Base-by-base conservation (phyloP, 805 yeast species). In the Suhomyces pyralidae region DNA sequence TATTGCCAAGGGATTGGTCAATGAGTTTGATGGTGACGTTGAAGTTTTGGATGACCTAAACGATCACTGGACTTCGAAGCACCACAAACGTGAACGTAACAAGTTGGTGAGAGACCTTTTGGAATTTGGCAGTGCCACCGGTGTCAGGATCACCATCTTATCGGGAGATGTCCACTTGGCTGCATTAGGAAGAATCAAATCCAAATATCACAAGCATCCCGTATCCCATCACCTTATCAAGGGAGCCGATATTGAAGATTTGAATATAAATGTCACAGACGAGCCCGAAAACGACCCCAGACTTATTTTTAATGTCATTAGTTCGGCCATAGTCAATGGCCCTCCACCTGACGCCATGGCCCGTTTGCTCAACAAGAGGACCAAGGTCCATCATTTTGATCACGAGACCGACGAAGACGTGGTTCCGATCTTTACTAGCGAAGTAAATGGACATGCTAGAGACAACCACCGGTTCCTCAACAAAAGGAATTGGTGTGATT, bases 281-380 rank as follows among this genome's bases (percentile, higher is more conserved):
- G 56, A 70, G 30, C 92, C 96, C 0, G 85, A 84, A 57, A 66
- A 74, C 40, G 97, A 92, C 69, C 87, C 88, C 34, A 71, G 92
- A 53, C 77, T 88, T 57, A 85, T 92, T 65, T 80, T 89, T 68
- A 93, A 93, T 64, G 82, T 94, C 44, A 86, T 90, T 45, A 84
- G 94, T 7, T 89, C 97, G 15, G 98, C 98, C 2, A 90, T 93
- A 53, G 84, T 87, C 26, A 93, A 93, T 67, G 84, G 94, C 0
- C 97, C 99, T 10, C 98, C 98, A 2, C 97, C 97, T 1, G 82
- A 84, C 64, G 85, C 85, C 6, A 88, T 93, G 87, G 94, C 96
- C 0, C 70, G 73, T 5, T 73, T 93, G 57, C 72, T 93, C 58
- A 79, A 87, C 67, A 82, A 78, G 60, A 76, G 97, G 60, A 78